Base-by-base conservation (phyloP, 2,329 filamentous ascomycete species). In the Neonectria coccinea region DNA sequence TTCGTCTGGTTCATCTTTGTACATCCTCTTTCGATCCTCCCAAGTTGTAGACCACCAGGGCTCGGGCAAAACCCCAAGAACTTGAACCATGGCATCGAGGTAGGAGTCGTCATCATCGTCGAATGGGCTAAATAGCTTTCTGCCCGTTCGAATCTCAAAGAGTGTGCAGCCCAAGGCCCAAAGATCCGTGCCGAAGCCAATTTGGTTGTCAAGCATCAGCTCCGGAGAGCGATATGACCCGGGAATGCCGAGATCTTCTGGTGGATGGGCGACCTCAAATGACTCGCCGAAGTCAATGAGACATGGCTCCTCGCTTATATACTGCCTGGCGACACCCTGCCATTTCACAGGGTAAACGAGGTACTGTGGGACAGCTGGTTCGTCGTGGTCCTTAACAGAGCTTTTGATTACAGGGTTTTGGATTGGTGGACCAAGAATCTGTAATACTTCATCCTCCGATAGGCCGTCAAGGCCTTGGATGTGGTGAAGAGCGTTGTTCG, bases 81-180 rank as follows among this genome's bases (percentile, higher is more conserved):
- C 56, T 44, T 69, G 33, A 12, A 72, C 70, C n/a, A 76, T 69
- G 10, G 58, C 58, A 12, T 64, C 61, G 2, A 77, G 63, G 50
- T 73, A 70, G 3, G 71, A 67, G 31, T 76, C 74, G 8, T 59
- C 52, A 5, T 74, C 71, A 36, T 73, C 69, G 45, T 72, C 70
- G 31, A 70, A 71, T 0, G 59, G 47, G 11, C 67, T 62, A 41
- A 77, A 77, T 1, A 78, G 64, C 20, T 65, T 65, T 39, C 71
- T 64, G 4, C 74, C 73, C 1, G 74, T 74, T 0, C 75, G 71
- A n/a, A 75, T 75, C 65, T 76, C 71, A 51, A 76, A 76, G 4
- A 77, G 45, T 0, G 71, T 75, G 61, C 75, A 77, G 1, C 66
- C 75, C 12, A 76, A 65, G 12, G 74, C 74, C 73, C 75, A 77